Percentiles rank a stretch among this genome's conserved stretches.
Evolutionary conservation across 2,329 filamentous ascomycete species (phyloP).

Genomic region (Cladosporium halotolerans): DNA sequence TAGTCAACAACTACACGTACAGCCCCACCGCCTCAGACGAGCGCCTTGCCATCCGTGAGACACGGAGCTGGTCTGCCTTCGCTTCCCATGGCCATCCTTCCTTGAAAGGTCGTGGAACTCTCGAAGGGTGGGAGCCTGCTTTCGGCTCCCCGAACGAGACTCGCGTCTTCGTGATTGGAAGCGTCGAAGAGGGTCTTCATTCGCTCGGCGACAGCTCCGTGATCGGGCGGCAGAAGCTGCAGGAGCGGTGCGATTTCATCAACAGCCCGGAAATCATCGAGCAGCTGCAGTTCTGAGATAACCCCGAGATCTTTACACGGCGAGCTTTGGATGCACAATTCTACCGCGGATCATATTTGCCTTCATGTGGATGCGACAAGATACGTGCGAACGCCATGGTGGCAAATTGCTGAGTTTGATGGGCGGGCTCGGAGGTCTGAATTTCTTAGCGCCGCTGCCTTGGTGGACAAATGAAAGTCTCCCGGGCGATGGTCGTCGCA

Average conservation of each 20-base stretch:
- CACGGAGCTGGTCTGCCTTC: conserved; percentile 45
- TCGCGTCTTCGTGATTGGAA: conserved; percentile 41
- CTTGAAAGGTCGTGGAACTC: conserved; percentile 30
- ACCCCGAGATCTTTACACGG: too few species aligned
- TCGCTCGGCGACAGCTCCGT: conserved; percentile 32
- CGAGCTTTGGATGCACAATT: too few species aligned
- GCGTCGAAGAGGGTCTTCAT: conserved; percentile 39
- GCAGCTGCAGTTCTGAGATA: conserved; percentile 20
- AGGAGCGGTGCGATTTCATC: conserved; percentile 44
- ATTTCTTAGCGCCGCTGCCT: too few species aligned
- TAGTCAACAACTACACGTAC: conserved; percentile 26
- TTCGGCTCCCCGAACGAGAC: conserved; percentile 25
- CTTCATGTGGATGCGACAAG: too few species aligned
- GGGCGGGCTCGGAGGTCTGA: too few species aligned
- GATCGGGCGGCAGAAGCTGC: conserved; percentile 35
- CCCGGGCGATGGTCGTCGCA: too few species aligned
- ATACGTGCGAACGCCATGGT: too few species aligned
- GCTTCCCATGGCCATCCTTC: conserved; percentile 35
- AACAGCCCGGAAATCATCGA: conserved; percentile 41
- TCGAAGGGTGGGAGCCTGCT: conserved; percentile 38
- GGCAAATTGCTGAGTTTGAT: too few species aligned
- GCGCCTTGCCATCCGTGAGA: conserved; percentile 34
- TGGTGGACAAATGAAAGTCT: too few species aligned
- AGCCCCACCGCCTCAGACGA: conserved; percentile 37
- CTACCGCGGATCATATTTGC: too few species aligned